Evolutionary conservation across 2,329 filamentous ascomycete genomes (phyloP), one percentile per base, ranked within the genome.

Genomic region (Tolypocladium paradoxum): DNA sequence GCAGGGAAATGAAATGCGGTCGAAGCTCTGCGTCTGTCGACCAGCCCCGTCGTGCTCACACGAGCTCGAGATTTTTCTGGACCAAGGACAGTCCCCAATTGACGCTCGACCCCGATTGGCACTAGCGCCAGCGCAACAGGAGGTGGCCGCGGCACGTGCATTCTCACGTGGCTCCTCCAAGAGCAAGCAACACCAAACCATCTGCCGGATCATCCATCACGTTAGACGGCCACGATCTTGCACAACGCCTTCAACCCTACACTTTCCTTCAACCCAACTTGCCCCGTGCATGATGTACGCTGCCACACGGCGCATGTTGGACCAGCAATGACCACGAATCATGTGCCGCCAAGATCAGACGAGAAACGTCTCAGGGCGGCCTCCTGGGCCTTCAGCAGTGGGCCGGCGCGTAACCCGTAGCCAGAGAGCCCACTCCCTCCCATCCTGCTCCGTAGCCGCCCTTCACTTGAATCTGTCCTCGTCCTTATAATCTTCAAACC

Each of bases 41-140:
- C 27, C 24, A 31, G 27, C 46, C 20, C 37, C 37, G 38, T 48
- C 38, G 49, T 52, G 37, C 38, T 65, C 64, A 59, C 63, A 60
- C 59, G 53, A 62, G 61, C 57, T 58, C 35, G 64, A 67, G 63
- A 62, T 65, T 68, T 68, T 67, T 65, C 64, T 61, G 57, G 56
- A 24, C 51, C 52, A 50, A 29, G 43, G 36, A 53, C 45, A 49
- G 35, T 51, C 35, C 34, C n/a, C 46, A 51, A 57, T 51, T 57
- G 48, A 34, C 34, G 35, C 24, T 31, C n/a, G n/a, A 35, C 22
- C 47, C 56, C 35, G 50, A 54, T 54, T 36, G 18, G 51, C 22
- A 38, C 45, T 52, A 52, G 51, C 51, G 51, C 48, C 20, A 38
- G 3, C 1, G 24, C 27, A 4, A 20, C 27, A 3, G 18, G 31